Evolutionary conservation across 2,329 filamentous ascomycete genomes (phyloP).

Genomic region (Leptographium lundbergii): DNA sequence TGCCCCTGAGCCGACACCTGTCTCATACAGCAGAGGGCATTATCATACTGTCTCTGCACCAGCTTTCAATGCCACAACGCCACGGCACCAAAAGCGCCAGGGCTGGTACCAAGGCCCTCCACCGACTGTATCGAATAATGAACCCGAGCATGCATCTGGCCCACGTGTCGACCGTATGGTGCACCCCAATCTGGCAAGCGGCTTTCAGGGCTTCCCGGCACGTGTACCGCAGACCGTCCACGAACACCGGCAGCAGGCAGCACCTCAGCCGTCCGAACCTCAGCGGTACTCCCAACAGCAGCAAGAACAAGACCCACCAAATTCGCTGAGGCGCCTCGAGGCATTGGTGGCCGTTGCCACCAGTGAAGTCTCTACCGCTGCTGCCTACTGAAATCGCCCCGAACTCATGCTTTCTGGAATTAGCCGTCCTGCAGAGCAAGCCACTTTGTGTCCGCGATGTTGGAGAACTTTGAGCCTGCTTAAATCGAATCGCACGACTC

Average conservation of each 20-base stretch:
- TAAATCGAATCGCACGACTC: not conserved
- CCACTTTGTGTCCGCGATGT: not conserved
- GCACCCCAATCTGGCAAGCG: slow-evolving; percentile 34
- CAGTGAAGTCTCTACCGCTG: slow-evolving; percentile 6
- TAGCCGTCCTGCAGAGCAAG: too few species aligned
- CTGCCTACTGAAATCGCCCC: slow-evolving; percentile 10
- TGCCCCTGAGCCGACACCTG: slow-evolving; percentile 11
- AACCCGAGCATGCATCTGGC: slow-evolving; percentile 7
- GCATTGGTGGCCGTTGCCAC: slow-evolving; percentile 13
- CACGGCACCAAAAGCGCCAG: slow-evolving; percentile 51
- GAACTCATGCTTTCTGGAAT: not conserved
- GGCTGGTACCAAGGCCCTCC: slow-evolving; percentile 57
- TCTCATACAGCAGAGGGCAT: slow-evolving; percentile 22
- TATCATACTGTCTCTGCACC: slow-evolving; percentile 51
- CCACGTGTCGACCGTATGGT: slow-evolving; percentile 40
- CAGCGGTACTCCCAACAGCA: slow-evolving; percentile 1
- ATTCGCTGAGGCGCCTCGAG: slow-evolving; percentile 9
- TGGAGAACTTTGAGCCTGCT: not conserved
- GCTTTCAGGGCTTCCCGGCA: slow-evolving; percentile 11
- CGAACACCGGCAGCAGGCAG: slow-evolving; percentile 1
- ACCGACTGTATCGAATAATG: slow-evolving; percentile 5
- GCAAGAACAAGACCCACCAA: not conserved
- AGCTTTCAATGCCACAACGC: slow-evolving; percentile 31
- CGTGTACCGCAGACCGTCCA: slow-evolving; percentile 10
- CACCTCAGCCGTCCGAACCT: not conserved